Percentiles rank a stretch among this genome's conserved stretches.
These are phyloP conservation scores for Russula foetens DNA, from an alignment of 768 basidiomycete species.

Conservation along the genomic window DNA sequence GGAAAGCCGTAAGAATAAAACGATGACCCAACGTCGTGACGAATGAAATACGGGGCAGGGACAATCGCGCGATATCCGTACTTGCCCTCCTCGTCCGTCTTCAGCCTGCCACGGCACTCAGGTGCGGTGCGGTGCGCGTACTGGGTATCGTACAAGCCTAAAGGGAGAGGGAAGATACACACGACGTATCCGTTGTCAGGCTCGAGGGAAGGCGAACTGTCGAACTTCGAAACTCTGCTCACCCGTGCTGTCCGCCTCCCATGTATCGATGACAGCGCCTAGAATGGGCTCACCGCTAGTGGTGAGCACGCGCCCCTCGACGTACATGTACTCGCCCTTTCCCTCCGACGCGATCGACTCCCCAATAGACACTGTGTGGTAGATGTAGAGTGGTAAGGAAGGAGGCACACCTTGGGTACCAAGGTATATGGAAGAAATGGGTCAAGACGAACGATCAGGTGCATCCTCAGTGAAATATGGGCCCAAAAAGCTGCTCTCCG, in stretches of 20 bases:
- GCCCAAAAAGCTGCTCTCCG: conserved; percentile 70
- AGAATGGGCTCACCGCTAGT: conserved; percentile 19
- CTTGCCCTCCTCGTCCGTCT: conserved; percentile 50
- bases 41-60: conserved; percentile 65
- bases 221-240: conserved; percentile 19
- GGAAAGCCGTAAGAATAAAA: not conserved
- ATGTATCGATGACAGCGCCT: conserved; percentile 64
- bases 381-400: not conserved
- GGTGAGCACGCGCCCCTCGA: too few species aligned
- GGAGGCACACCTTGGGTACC: too few species aligned
- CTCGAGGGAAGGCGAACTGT: too few species aligned
- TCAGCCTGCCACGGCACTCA: conserved; percentile 67
- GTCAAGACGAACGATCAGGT: conserved; percentile 50
- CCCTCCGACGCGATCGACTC: conserved; percentile 71
- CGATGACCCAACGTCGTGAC: conserved; percentile 44
- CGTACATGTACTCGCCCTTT: too few species aligned
- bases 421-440: not conserved
- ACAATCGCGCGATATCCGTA: conserved; percentile 69
- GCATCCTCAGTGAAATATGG: conserved; percentile 78
- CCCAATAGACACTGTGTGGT: conserved; percentile 49
- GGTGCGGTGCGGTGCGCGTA: conserved; percentile 47
- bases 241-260: conserved; percentile 67
- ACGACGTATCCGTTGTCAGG: not conserved
- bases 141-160: conserved; percentile 37
- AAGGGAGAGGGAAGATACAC: not conserved